Evolutionary conservation across 2,329 filamentous ascomycete species (phyloP).

Genomic region (Helotiales sp.): DNA sequence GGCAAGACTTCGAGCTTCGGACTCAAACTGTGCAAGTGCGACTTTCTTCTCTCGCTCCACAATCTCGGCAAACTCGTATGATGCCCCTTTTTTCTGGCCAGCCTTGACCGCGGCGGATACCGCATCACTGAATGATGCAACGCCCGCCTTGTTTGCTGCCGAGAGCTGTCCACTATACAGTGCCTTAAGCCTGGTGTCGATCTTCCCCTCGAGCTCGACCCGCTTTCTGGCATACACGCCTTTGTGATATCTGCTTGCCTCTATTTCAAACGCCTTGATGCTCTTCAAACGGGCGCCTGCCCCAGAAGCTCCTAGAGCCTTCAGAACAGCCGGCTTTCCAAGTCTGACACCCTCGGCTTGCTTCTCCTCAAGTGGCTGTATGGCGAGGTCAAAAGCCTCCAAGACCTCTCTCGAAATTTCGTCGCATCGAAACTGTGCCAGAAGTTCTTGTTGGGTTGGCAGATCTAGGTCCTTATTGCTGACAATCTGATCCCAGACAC

Average conservation of each 20-base stretch:
- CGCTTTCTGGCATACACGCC: slow-evolving; percentile 88
- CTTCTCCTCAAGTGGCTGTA: slow-evolving; percentile 82
- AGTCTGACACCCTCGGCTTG: slow-evolving; percentile 75
- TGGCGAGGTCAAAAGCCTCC: slow-evolving; percentile 78
- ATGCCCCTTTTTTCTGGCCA: slow-evolving; percentile 87
- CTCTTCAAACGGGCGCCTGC: slow-evolving; percentile 72
- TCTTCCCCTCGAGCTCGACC: slow-evolving; percentile 81
- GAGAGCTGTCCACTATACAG: slow-evolving; percentile 88
- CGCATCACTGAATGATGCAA: slow-evolving; percentile 82
- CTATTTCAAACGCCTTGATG: slow-evolving; percentile 83
- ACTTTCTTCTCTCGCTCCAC: slow-evolving; percentile 81
- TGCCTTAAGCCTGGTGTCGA: slow-evolving; percentile 85
- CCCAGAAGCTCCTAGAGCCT: slow-evolving; percentile 76
- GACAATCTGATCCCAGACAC: slow-evolving; percentile 98
- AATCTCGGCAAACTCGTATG: slow-evolving; percentile 95
- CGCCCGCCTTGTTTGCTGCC: slow-evolving; percentile 87
- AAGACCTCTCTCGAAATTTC: slow-evolving; percentile 93
- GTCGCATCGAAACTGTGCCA: slow-evolving; percentile 97
- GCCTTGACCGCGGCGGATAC: slow-evolving; percentile 86
- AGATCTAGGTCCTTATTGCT: slow-evolving; percentile 98
- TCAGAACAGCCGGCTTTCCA: slow-evolving; percentile 76
- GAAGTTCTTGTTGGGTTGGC: slow-evolving; percentile 93
- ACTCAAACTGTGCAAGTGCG: slow-evolving; percentile 75
- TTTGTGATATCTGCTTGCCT: slow-evolving; percentile 96
- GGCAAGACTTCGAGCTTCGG: slow-evolving; percentile 72